These are phyloP conservation scores for Phyllostachys edulis DNA, from an alignment of 176 grass and related monocot species.

Conservation along the genomic window DNA sequence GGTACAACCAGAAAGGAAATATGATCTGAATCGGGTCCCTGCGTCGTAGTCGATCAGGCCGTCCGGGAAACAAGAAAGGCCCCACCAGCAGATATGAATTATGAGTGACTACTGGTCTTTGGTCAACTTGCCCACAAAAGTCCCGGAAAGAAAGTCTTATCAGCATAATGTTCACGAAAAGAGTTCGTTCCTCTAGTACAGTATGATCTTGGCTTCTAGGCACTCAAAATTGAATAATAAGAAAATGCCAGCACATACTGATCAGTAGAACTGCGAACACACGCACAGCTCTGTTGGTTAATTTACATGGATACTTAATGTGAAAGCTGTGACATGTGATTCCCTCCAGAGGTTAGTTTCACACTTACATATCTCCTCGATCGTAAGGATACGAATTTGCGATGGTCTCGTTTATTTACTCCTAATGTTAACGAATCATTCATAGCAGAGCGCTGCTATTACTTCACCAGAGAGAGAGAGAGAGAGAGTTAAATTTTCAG, in stretches of 20 bases:
- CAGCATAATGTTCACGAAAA: neutral
- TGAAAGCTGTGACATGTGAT: neutral
- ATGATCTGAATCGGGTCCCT: neutral
- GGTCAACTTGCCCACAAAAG: neutral
- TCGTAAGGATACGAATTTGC: too few species aligned
- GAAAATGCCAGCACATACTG: neutral
- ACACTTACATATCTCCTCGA: neutral
- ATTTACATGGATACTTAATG: neutral
- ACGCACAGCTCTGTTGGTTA: neutral
- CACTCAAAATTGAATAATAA: neutral
- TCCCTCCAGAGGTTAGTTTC: neutral
- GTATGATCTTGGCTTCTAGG: neutral
- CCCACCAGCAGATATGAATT: neutral
- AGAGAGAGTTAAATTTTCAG: neutral
- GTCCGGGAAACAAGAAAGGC: neutral
- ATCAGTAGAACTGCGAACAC: neutral
- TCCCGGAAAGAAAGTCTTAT: neutral
- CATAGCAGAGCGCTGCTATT: too few species aligned
- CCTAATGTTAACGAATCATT: too few species aligned
- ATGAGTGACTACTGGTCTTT: neutral
- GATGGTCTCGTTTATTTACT: too few species aligned
- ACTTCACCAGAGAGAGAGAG: too few species aligned
- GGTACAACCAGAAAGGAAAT: neutral
- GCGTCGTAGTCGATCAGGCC: neutral
- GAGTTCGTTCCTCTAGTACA: neutral